Conservation (phyloP, 768 basidiomycete species). For the Psilocybe cubensis region DNA sequence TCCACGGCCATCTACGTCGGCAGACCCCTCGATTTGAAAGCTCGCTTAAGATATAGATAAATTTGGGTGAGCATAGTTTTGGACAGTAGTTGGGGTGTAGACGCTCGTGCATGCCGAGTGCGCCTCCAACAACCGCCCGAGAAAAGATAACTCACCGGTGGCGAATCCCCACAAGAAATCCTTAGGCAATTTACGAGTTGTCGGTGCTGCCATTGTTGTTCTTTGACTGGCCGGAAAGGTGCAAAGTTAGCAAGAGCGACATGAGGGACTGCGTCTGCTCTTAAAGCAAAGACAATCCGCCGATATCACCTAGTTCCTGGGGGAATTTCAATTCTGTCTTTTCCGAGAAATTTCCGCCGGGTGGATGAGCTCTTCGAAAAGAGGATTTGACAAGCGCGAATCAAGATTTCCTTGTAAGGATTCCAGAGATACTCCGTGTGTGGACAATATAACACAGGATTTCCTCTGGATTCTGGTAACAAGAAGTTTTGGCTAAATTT, state of each 20-base stretch:
- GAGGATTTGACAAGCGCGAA: conserved; percentile 26
- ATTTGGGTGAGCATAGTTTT: conserved; percentile 2
- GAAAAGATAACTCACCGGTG: conserved; percentile 49
- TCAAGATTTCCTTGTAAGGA: conserved; percentile 24
- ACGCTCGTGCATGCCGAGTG: background rate
- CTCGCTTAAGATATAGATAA: conserved; percentile 42
- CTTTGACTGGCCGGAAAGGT: conserved; percentile 23
- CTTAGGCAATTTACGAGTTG: conserved; percentile 47
- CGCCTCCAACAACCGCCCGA: background rate
- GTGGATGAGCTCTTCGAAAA: conserved; percentile 28
- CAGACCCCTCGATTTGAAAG: conserved; percentile 79
- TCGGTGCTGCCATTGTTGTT: conserved; percentile 34
- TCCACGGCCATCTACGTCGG: conserved; percentile 60
- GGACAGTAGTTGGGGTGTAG: background rate
- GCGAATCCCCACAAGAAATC: conserved; percentile 77
- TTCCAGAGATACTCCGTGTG: conserved; percentile 35
- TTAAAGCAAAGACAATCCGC: conserved; percentile 45
- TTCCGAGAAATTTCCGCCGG: conserved; percentile 55
- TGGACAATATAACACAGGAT: conserved; percentile 19
- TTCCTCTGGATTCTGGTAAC: conserved; percentile 21
- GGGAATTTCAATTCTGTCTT: conserved; percentile 34
- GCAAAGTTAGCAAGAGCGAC: conserved; percentile 31
- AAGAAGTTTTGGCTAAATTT: conserved; percentile 20
- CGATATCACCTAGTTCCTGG: conserved; percentile 47
- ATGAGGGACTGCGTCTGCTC: conserved; percentile 29